Evolutionary conservation across 192 early-diverging fungal species (phyloP), one percentile per base, ranked within the genome.

Genomic region (Jimgerdemannia lactiflua): DNA sequence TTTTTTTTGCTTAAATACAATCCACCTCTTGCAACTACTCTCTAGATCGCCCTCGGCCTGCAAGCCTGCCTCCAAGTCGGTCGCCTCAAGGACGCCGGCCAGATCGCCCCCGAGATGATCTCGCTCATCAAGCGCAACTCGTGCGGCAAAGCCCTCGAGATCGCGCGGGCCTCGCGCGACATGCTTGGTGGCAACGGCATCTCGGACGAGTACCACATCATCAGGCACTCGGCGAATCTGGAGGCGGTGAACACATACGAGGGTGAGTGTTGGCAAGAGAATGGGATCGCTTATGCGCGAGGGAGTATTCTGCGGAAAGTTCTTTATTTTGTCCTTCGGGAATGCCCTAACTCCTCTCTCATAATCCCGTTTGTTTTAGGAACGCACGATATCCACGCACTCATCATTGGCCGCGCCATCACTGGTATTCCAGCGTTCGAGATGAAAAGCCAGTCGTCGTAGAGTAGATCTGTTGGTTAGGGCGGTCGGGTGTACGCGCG

Each of bases 181-280:
- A 91, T 98, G 83, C 85, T 99, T 64, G 97, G 97, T 65, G 97
- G 96, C 71, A 99, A 98, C 83, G 96, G 96, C 42, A 95, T 98
- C 77, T 90, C 89, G 66, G 96, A 96, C 79, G 96, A 98, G 81
- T 99, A 96, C 87, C 94, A 96, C 75, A 95, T 99, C 70, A 99
- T 99, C 78, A 88, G 96, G 59, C 96, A 98, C 74, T 89, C 94
- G 68, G 92, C 90, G 80, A 98, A 98, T 83, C 86, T 98, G 20
- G 95, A 96, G 73, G 93, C 94, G 42, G 93, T 94, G 59, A 97
- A 96, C 83, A 99, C 97, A 2, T 99, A 99, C 78, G 97, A 99
- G 82, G 97, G 85, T 73, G 49, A 14, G 65, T 67, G 18, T 59
- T 67, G 71, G 63, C 41, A 43, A 18, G 20, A 17, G 54, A 65